phyloP scores from a whole-genome alignment of 139 green algal species.

The Trebouxia sp. region DNA sequence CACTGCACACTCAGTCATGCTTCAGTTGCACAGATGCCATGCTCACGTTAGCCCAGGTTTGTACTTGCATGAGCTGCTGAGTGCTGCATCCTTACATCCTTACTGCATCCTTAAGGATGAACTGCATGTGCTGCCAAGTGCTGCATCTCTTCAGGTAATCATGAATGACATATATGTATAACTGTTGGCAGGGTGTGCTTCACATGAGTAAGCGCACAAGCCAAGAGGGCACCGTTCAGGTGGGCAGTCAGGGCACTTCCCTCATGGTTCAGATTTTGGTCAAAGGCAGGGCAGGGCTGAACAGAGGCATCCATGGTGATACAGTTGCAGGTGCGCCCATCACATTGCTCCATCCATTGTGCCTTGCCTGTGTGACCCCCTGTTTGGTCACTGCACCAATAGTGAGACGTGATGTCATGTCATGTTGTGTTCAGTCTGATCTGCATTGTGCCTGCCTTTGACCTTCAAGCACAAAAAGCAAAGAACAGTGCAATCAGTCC shows the following conservation, averaged over 20 bases:
- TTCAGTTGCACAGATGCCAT: too few species aligned
- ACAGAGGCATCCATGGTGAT: constrained; percentile 19
- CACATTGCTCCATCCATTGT: too few species aligned
- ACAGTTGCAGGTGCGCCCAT: constrained; percentile 1
- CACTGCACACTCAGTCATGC: too few species aligned
- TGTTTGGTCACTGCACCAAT: too few species aligned
- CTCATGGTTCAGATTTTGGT: not conserved
- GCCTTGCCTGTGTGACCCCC: too few species aligned
- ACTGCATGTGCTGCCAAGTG: too few species aligned
- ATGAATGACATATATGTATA: not conserved
- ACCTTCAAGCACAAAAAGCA: not conserved
- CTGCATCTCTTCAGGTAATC: too few species aligned
- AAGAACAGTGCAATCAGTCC: not conserved
- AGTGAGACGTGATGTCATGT: too few species aligned
- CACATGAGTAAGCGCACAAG: constrained; percentile 6
- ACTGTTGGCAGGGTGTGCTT: not conserved
- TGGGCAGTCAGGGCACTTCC: not conserved
- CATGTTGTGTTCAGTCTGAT: not conserved
- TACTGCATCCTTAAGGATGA: too few species aligned
- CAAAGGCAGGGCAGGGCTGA: not conserved
- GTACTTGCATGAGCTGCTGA: too few species aligned
- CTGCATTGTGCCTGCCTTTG: not conserved
- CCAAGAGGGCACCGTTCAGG: not conserved
- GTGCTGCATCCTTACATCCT: too few species aligned
- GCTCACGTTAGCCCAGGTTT: too few species aligned